phyloP scores from a whole-genome alignment of 139 green algal species.

The Coccomyxa sp. region DNA sequence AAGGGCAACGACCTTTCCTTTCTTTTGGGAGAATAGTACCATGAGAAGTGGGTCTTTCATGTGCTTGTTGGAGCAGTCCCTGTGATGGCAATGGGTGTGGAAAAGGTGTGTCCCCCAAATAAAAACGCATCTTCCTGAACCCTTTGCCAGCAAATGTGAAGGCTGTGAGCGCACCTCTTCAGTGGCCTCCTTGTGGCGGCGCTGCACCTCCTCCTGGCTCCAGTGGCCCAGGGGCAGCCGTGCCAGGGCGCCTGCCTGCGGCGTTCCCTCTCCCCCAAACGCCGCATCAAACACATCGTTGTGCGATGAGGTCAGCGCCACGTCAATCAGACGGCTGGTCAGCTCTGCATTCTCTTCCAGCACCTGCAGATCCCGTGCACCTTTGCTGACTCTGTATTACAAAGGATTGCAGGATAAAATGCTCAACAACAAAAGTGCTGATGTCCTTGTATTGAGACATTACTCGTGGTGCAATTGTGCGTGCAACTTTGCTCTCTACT shows the following conservation, averaged over 20 bases:
- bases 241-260: not conserved
- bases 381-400: no score
- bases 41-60: no score
- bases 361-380: not conserved
- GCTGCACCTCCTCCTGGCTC: not conserved
- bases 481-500: no score
- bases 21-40: not conserved
- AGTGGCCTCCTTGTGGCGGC: not conserved
- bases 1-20: not conserved
- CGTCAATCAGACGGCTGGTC: slow-evolving; percentile 17
- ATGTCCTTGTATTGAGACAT: no score
- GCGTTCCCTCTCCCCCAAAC: slow-evolving; percentile 2
- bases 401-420: no score
- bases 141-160: no score
- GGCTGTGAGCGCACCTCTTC: not conserved
- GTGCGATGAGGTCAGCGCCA: slow-evolving; percentile 5
- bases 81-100: no score
- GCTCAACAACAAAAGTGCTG: no score
- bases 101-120: no score
- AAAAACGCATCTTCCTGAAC: no score
- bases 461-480: no score
- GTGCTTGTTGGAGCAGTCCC: no score
- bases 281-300: slow-evolving; percentile 18
- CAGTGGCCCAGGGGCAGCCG: not conserved
- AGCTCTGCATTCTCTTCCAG: slow-evolving; percentile 19